Evolutionary conservation across 352 stramenopile genomes (phyloP).

Genomic region (Peronospora destructor): DNA sequence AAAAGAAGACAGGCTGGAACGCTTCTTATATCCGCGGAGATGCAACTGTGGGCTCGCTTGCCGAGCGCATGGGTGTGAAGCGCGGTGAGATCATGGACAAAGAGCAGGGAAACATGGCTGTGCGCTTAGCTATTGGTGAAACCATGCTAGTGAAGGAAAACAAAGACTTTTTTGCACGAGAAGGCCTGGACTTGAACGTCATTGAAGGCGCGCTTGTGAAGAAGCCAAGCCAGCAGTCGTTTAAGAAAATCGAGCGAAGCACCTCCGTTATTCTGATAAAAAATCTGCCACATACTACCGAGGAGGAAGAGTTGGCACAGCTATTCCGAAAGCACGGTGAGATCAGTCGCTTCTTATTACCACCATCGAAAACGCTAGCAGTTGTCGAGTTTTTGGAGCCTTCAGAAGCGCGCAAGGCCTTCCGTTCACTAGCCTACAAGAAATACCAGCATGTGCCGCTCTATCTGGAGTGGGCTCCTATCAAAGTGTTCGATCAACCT

Average conservation of each 20-base stretch:
- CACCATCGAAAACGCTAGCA: constrained; percentile 91
- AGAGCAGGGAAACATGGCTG: constrained; percentile 94
- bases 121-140: constrained; percentile 95
- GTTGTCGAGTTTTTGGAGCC: constrained; percentile 94
- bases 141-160: constrained; percentile 98
- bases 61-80: constrained; percentile 84
- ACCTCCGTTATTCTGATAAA: constrained; percentile 95
- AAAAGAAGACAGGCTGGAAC: constrained; percentile 90
- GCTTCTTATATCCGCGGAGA: constrained; percentile 87
- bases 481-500: constrained; percentile 66
- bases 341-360: constrained; percentile 83
- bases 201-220: constrained; percentile 85
- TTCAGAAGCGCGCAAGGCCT: constrained; percentile 93
- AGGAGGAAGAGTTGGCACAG: constrained; percentile 90
- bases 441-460: constrained; percentile 97
- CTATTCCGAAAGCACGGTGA: constrained; percentile 91
- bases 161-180: constrained; percentile 92
- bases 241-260: constrained; percentile 85
- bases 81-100: constrained; percentile 93
- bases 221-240: constrained; percentile 34
- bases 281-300: constrained; percentile 94
- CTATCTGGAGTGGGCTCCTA: constrained; percentile 97
- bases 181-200: constrained; percentile 92
- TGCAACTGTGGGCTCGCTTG: constrained; percentile 69
- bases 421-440: constrained; percentile 96